These are phyloP conservation scores for Exutisphaerella laricina DNA, from an alignment of 2,329 filamentous ascomycete species.

Conservation along the genomic window DNA sequence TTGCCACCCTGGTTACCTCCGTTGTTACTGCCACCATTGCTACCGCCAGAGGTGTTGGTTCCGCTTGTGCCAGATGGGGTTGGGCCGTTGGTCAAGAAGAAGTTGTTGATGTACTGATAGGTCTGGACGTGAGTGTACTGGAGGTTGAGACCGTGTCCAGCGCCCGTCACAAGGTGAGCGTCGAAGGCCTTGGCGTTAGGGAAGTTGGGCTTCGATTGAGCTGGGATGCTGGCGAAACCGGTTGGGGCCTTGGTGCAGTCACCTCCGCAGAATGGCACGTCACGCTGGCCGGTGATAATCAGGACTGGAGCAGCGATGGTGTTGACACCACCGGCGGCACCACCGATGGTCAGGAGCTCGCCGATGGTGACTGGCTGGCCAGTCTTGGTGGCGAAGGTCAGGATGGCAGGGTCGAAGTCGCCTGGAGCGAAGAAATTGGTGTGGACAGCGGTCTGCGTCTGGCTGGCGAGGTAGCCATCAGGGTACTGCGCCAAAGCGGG, in stretches of 20 bases:
- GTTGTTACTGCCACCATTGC: neutral
- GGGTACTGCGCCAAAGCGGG: slow-evolving; percentile 29
- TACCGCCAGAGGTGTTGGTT: neutral
- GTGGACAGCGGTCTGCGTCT: slow-evolving; percentile 45
- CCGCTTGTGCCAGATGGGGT: slow-evolving; percentile 2
- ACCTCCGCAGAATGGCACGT: slow-evolving; percentile 53
- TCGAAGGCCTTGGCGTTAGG: slow-evolving; percentile 45
- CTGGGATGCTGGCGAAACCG: slow-evolving; percentile 42
- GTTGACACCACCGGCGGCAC: slow-evolving; percentile 31
- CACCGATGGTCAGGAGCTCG: slow-evolving; percentile 53
- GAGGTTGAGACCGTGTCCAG: slow-evolving; percentile 36
- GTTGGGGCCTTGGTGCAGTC: slow-evolving; percentile 48
- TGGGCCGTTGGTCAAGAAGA: slow-evolving; percentile 25
- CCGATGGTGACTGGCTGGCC: slow-evolving; percentile 55
- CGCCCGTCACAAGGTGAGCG: slow-evolving; percentile 49
- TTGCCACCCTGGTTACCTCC: neutral
- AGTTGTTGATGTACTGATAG: slow-evolving; percentile 28
- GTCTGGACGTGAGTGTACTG: slow-evolving; percentile 30
- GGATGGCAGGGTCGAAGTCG: slow-evolving; percentile 51
- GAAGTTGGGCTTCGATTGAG: slow-evolving; percentile 40
- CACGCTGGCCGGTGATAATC: slow-evolving; percentile 55
- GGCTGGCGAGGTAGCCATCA: slow-evolving; percentile 51
- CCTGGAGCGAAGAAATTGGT: slow-evolving; percentile 46
- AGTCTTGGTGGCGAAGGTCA: slow-evolving; percentile 42
- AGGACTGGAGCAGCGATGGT: slow-evolving; percentile 51